Evolutionary conservation across 139 green algal genomes (phyloP).

Genomic region (Volvox africanus): DNA sequence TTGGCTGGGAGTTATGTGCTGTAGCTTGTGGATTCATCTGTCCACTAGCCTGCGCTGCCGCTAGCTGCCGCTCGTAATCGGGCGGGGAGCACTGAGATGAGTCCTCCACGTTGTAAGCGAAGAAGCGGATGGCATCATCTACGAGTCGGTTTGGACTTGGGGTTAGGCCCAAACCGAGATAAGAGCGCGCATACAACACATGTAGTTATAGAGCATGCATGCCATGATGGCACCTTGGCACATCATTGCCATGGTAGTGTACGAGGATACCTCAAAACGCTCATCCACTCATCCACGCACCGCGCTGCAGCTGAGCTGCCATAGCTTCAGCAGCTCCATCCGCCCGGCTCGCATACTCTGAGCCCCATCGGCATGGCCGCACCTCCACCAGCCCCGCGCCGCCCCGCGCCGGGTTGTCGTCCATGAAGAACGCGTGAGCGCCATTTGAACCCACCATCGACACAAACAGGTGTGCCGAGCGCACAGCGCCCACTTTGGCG

Average conservation of each 20-base stretch:
- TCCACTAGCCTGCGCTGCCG: neutral
- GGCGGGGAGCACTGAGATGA: slow-evolving; percentile 39
- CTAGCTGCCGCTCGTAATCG: slow-evolving; percentile 1
- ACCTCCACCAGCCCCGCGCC: slow-evolving; percentile 23
- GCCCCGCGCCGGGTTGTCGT: neutral
- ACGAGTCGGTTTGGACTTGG: no score
- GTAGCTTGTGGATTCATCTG: neutral
- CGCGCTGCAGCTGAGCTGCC: slow-evolving; percentile 14
- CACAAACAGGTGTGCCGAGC: slow-evolving; percentile 18
- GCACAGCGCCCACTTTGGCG: neutral
- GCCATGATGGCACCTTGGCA: no score
- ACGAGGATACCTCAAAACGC: no score
- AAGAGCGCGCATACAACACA: no score
- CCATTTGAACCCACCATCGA: neutral
- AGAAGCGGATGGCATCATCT: slow-evolving; percentile 39
- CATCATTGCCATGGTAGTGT: no score
- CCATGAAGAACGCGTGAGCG: slow-evolving; percentile 39
- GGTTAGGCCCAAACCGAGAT: no score
- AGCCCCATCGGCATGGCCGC: slow-evolving; percentile 37
- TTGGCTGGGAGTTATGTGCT: neutral
- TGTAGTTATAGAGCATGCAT: no score
- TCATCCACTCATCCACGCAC: neutral
- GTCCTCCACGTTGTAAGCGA: slow-evolving; percentile 44
- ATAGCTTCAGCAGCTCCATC: neutral
- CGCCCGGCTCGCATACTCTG: neutral